Conservation (phyloP, 768 basidiomycete species). For the Lentinula raphanica region DNA sequence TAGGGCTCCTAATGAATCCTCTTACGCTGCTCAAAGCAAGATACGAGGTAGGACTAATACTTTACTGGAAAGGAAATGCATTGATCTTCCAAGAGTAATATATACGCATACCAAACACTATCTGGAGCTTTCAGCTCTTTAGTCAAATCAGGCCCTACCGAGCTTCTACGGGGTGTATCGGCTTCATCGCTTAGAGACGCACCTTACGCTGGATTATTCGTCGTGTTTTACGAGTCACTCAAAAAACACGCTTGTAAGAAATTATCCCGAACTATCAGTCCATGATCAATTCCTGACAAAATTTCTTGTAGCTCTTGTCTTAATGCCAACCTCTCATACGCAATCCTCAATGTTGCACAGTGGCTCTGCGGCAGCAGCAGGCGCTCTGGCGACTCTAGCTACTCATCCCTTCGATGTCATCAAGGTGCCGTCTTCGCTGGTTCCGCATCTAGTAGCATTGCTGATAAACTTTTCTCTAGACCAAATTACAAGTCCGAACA, state of each 20-base stretch:
- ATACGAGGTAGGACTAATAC: conserved; percentile 60
- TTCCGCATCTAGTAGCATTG: conserved; percentile 4
- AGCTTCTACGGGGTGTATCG: conserved; percentile 78
- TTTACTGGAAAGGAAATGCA: too few species aligned
- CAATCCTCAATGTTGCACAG: conserved; percentile 53
- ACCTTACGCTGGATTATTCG: conserved; percentile 87
- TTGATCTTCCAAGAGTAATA: conserved; percentile 55
- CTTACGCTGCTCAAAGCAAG: conserved; percentile 89
- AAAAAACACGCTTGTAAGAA: conserved; percentile 65
- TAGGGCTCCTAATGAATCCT: conserved; percentile 85
- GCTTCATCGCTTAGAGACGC: conserved; percentile 92
- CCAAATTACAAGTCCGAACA: conserved; percentile 86
- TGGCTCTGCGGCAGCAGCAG: conserved; percentile 71
- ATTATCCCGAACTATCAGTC: neutral
- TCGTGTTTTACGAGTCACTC: conserved; percentile 82
- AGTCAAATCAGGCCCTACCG: conserved; percentile 66
- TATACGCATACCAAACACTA: conserved; percentile 66
- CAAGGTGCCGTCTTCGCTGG: conserved; percentile 49
- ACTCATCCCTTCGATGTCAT: conserved; percentile 95
- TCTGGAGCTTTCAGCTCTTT: conserved; percentile 54
- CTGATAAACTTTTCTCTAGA: conserved; percentile 37
- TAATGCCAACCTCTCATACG: conserved; percentile 36
- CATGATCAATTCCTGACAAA: conserved; percentile 1
- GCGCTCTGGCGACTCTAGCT: conserved; percentile 74
- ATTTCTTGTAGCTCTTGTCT: conserved; percentile 30